Conservation (phyloP, 495 filamentous ascomycete species). For the Gamarada debralockiae region DNA sequence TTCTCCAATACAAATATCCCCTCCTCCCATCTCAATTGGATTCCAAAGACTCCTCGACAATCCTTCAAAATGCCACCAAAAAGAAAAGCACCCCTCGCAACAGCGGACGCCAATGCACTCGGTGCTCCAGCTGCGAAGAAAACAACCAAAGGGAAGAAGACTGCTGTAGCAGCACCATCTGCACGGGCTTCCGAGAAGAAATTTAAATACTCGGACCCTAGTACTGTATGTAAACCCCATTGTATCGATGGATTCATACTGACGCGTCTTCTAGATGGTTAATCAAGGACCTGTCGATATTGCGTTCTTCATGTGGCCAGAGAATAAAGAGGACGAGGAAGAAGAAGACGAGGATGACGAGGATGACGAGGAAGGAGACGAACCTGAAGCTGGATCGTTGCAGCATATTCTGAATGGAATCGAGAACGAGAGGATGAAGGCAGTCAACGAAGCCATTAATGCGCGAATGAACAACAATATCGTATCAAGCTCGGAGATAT, state of each 20-base stretch:
- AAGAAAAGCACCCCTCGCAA: slow-evolving; percentile 5
- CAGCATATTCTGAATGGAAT: slow-evolving; percentile 3
- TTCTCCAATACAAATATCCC: no score
- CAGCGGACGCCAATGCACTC: neutral
- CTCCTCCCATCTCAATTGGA: no score
- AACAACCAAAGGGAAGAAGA: neutral
- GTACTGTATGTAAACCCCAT: slow-evolving; percentile 1
- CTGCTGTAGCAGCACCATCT: neutral
- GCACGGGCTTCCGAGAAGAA: neutral
- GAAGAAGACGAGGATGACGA: neutral
- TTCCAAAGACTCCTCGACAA: no score
- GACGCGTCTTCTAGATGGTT: neutral
- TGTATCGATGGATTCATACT: neutral
- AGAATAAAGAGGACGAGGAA: slow-evolving; percentile 1
- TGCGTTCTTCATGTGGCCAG: slow-evolving; percentile 2
- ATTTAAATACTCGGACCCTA: slow-evolving; percentile 5
- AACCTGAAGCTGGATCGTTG: slow-evolving; percentile 3
- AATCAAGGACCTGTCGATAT: slow-evolving; percentile 1
- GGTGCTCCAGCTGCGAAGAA: neutral
- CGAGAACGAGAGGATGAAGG: slow-evolving; percentile 4
- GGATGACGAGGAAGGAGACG: neutral
- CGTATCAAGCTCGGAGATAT: neutral
- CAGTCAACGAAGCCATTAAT: neutral
- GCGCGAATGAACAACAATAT: no score
- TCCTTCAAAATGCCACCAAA: slow-evolving; percentile 3